A percentile compares a stretch with the other conserved stretches of the same genome.
phyloP scores from a whole-genome alignment of 2,329 filamentous ascomycete species.

The Pestalotiopsis sp. region DNA sequence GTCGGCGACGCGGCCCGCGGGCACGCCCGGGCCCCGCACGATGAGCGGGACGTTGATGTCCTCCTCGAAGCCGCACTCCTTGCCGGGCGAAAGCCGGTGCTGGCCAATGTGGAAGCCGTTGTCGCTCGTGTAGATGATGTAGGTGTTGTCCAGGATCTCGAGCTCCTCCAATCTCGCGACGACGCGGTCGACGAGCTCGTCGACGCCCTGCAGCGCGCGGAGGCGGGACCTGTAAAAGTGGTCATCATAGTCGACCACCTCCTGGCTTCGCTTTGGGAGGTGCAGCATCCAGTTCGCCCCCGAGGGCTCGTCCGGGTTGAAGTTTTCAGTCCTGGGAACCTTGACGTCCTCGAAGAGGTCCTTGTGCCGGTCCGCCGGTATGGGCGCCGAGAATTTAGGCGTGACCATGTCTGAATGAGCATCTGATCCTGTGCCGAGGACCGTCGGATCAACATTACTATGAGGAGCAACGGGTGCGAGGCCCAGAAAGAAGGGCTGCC shows the following conservation, averaged over 20 bases:
- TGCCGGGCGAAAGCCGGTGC: conserved; percentile 48
- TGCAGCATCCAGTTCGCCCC: conserved; percentile 48
- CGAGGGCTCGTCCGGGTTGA: conserved; percentile 61
- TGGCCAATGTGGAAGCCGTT: conserved; percentile 53
- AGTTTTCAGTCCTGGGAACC: conserved; percentile 66
- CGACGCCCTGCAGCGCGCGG: conserved; percentile 46
- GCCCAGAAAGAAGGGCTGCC: conserved; percentile 61
- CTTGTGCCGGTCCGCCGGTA: conserved; percentile 60
- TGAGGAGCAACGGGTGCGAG: conserved; percentile 65
- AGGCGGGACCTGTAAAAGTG: conserved; percentile 44
- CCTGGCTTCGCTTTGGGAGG: conserved; percentile 34
- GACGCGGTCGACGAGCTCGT: conserved; percentile 45
- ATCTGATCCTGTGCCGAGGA: not conserved
- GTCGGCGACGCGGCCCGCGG: conserved; percentile 32
- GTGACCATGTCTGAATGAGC: not conserved
- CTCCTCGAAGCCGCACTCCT: conserved; percentile 47
- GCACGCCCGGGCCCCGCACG: conserved; percentile 47
- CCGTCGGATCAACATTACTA: conserved; percentile 32
- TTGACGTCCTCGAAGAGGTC: conserved; percentile 61
- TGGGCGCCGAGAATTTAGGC: conserved; percentile 50
- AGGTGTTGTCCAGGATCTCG: conserved; percentile 38
- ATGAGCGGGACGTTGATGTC: conserved; percentile 50
- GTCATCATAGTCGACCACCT: conserved; percentile 38
- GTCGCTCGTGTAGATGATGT: conserved; percentile 50
- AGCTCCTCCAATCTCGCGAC: conserved; percentile 35